Conservation (phyloP, 2,329 filamentous ascomycete species). For the Massarina eburnea region DNA sequence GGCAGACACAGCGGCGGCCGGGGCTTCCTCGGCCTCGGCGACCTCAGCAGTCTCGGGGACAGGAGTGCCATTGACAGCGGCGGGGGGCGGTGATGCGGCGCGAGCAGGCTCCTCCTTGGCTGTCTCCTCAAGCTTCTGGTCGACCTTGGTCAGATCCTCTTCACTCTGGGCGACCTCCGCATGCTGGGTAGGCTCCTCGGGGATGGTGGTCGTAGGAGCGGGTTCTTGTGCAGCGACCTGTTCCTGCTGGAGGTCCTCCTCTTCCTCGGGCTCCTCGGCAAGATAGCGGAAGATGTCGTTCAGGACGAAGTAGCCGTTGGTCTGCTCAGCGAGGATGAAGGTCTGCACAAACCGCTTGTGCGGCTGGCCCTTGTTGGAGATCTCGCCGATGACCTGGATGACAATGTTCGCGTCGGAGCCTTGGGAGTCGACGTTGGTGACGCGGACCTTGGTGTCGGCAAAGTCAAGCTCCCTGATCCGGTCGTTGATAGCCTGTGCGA, state of each 20-base stretch:
- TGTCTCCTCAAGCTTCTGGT: constrained; percentile 74
- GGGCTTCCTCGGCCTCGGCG: constrained; percentile 43
- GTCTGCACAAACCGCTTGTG: constrained; percentile 98
- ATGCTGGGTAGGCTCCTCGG: constrained; percentile 36
- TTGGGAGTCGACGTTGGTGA: constrained; percentile 97
- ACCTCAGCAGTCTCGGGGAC: constrained; percentile 38
- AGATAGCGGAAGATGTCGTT: constrained; percentile 98
- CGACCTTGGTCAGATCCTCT: constrained; percentile 57
- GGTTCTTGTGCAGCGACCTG: constrained; percentile 44
- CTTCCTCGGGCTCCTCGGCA: constrained; percentile 76
- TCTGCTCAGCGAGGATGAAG: constrained; percentile 93
- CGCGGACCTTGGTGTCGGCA: constrained; percentile 96
- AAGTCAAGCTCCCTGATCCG: constrained; percentile 92
- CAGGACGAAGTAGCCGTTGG: constrained; percentile 95
- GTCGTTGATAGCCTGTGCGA: constrained; percentile 78
- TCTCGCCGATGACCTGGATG: constrained; percentile 97
- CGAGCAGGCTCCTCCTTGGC: constrained; percentile 37
- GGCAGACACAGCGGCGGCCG: constrained; percentile 35
- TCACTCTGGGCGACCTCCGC: constrained; percentile 43
- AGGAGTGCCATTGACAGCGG: constrained; percentile 42
- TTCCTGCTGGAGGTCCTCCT: constrained; percentile 46
- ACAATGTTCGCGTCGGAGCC: constrained; percentile 90
- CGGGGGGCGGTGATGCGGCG: constrained; percentile 27
- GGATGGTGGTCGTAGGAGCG: constrained; percentile 36
- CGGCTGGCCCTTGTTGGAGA: constrained; percentile 87